Base-by-base conservation (phyloP, 176 grass and related monocot genomes). In the Elaeis guineensis region DNA sequence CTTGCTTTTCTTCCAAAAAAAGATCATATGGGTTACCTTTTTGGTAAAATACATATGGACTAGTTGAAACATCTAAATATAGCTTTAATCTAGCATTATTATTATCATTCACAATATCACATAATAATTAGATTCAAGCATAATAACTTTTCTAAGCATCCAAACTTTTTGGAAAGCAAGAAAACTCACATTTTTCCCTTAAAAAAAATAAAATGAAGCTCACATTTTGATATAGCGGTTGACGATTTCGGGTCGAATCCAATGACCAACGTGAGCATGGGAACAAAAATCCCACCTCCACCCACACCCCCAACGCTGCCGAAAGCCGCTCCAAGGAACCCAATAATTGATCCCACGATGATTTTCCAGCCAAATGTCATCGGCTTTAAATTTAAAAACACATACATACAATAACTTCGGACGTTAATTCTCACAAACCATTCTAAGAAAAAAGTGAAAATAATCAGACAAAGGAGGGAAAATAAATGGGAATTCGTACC, bases 231-330 rank as follows among this genome's bases (percentile, higher is more conserved):
- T 21, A 65, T 65, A 22, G 63, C 63, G 8, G 63, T 50, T 17
- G 63, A 65, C n/a, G 63, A 51, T 50, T 65, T 65, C 14, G 51
- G 21, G 49, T 52, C 63, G 63, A 65, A 65, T 5, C 63, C 63
- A 25, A 65, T 4, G 48, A 65, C 52, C 49, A 65, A 26, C 22
- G 14, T 26, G 21, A 65, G 63, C 63, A 65, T 65, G 49, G 63
- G 63, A 2, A 65, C 63, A 52, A 65, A 65, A 22, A 65, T 65
- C 5, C 63, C 63, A 20, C 63, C 63, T 17, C 63, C 63, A 2
- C 63, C 63, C 15, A 65, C 63, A 11, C 63, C 63, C 3, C 63
- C 63, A 39, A 65, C 21, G 49, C 63, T 65, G 30, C 63, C 63
- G 11, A 65, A 50, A 26, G 63, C 63, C 0, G 63, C 23, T 5